These are phyloP conservation scores for Coemansia sp. DNA, from an alignment of 192 early-diverging fungal species.

Conservation along the genomic window DNA sequence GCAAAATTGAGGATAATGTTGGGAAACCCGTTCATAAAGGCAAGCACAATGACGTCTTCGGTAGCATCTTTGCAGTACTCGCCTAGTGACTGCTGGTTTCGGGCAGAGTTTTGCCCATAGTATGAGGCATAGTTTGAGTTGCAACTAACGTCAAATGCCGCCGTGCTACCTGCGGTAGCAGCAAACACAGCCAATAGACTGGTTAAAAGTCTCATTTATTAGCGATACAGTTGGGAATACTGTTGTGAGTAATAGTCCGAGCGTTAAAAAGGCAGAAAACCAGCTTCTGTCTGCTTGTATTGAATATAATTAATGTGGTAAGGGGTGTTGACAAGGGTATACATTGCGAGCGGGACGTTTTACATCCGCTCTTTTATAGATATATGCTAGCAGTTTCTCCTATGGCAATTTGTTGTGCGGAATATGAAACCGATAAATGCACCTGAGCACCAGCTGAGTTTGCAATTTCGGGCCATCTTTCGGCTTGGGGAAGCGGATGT, in stretches of 20 bases:
- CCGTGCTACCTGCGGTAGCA: conserved; percentile 3
- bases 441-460: conserved; percentile 4
- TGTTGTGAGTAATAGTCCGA: not conserved
- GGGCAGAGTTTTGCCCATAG: conserved; percentile 55
- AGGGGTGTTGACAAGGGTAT: not conserved
- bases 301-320: not conserved
- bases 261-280: conserved; percentile 1
- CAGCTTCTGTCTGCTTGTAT: conserved; percentile 1
- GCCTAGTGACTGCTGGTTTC: conserved; percentile 40
- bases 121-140: conserved; percentile 54
- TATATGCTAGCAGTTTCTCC: not conserved
- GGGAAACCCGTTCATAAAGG: conserved; percentile 63
- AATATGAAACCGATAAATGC: conserved; percentile 2
- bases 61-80: conserved; percentile 64
- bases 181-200: conserved; percentile 2
- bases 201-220: not conserved
- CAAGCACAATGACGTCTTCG: conserved; percentile 61
- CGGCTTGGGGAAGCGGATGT: conserved; percentile 6
- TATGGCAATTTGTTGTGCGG: not conserved
- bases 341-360: not conserved
- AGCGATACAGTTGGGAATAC: not conserved
- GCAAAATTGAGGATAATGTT: conserved; percentile 62
- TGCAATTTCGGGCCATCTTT: conserved; percentile 17
- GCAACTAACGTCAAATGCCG: conserved; percentile 42
- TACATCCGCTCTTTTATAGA: not conserved